Evolutionary conservation across 2,329 filamentous ascomycete genomes (phyloP).

Genomic region (Orbilia brochopaga): DNA sequence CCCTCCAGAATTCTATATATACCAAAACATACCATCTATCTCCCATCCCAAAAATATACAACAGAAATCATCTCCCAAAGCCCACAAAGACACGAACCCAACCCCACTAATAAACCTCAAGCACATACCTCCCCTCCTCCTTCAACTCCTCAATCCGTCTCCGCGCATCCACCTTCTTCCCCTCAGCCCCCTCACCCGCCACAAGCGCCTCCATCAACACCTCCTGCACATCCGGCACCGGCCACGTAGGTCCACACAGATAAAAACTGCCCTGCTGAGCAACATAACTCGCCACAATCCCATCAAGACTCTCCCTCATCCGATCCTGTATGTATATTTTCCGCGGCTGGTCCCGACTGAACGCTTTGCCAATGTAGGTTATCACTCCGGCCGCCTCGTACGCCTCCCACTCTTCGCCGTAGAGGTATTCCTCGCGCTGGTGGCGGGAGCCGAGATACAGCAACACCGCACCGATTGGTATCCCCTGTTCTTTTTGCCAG

Average conservation of each 20-base stretch:
- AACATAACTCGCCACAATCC: slow-evolving; percentile 86
- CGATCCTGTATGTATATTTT: slow-evolving; percentile 99
- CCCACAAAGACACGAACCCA: no score
- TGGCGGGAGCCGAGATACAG: slow-evolving; percentile 96
- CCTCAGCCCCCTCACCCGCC: slow-evolving; percentile 70
- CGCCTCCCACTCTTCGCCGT: slow-evolving; percentile 98
- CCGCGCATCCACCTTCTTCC: slow-evolving; percentile 80
- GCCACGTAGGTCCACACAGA: slow-evolving; percentile 97
- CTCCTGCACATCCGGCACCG: slow-evolving; percentile 92
- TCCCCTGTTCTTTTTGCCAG: slow-evolving; percentile 96
- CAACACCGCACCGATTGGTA: slow-evolving; percentile 89
- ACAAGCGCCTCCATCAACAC: slow-evolving; percentile 92
- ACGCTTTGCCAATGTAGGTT: slow-evolving; percentile 88
- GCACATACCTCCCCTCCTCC: slow-evolving; percentile 89
- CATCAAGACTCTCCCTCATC: slow-evolving; percentile 84
- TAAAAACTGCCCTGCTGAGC: slow-evolving; percentile 91
- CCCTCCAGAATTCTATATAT: no score
- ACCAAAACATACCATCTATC: no score
- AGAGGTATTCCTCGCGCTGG: slow-evolving; percentile 97
- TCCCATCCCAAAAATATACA: no score
- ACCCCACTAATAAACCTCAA: slow-evolving; percentile 82
- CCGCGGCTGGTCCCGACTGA: slow-evolving; percentile 93
- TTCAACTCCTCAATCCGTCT: slow-evolving; percentile 98
- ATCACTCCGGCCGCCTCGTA: slow-evolving; percentile 95
- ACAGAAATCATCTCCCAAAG: no score